Base-by-base conservation (phyloP, 768 basidiomycete genomes). In the Tubosaeta sp. region DNA sequence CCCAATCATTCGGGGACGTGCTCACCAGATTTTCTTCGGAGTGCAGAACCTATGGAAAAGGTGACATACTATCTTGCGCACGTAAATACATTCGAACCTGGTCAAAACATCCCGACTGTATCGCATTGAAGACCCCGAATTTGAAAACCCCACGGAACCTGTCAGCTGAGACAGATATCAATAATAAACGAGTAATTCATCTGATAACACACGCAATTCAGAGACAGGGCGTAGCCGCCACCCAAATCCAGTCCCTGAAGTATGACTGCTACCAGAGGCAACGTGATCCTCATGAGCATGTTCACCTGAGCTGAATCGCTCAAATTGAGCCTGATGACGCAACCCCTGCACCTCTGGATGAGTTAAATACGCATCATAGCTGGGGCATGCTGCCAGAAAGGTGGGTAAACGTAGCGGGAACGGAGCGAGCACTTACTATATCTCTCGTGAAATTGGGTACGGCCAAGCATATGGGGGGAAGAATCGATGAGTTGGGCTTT, bases 51-150 rank as follows among this genome's bases (percentile, higher is more conserved):
- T 90, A 43, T 14, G 26, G 19, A 41, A 60, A 39, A 19, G 29
- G 19, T 51, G n/a, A 55, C 2, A 29, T n/a, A 25, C 11, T 14
- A 33, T 35, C 27, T 39, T 43, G 22, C 11, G 1, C 35, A 32
- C 17, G 7, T 41, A 38, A 41, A 48, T 8, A 34, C 4, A 35
- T 26, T 48, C 62, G 52, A 63, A 92, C 93, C 57, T 78, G 76
- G 44, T 88, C 80, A 57, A 89, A 91, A 64, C 90, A 93, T 27
- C 75, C 76, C 13, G 89, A 91, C 60, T 99, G 95, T 19, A 97
- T 82, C 4, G 87, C 85, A 65, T 98, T 98, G 76, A 97, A 97
- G 4, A 87, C 81, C 0, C 84, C 84, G 58, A 95, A 97, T 62
- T 88, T 88, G 79, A 95, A 97, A 2, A 92, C 72, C 0, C 77